phyloP scores from a whole-genome alignment of 371 early-diverging fungal genomes.

The Nematocida sp. region DNA sequence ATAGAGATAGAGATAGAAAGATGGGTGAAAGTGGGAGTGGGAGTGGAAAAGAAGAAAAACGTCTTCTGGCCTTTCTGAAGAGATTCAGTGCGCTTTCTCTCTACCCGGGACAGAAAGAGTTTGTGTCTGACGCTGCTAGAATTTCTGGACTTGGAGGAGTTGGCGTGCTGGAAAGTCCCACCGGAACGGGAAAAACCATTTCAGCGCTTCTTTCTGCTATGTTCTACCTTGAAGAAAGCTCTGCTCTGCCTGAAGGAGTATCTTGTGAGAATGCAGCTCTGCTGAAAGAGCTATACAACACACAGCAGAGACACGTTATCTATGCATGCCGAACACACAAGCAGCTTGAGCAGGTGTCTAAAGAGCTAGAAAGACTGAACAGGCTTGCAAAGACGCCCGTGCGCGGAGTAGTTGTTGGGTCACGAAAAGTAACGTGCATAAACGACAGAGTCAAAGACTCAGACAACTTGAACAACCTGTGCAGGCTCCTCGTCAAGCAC shows the following conservation, averaged over 20 bases:
- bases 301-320: conserved; percentile 43
- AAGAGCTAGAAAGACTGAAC: conserved; percentile 57
- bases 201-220: conserved; percentile 54
- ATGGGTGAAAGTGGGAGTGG: not conserved
- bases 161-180: conserved; percentile 63
- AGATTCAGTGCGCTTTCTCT: conserved; percentile 9
- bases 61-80: not conserved
- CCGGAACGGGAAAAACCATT: conserved; percentile 65
- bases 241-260: conserved; percentile 7
- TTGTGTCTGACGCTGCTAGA: conserved; percentile 55
- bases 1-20: not conserved
- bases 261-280: conserved; percentile 36
- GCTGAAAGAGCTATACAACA: conserved; percentile 32
- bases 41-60: too few relatives aligned
- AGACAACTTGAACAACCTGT: conserved; percentile 59
- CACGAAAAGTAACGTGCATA: conserved; percentile 61
- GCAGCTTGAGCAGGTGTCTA: conserved; percentile 62
- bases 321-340: conserved; percentile 64
- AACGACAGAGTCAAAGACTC: conserved; percentile 54
- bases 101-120: conserved; percentile 58
- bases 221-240: conserved; percentile 43
- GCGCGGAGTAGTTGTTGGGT: conserved; percentile 56
- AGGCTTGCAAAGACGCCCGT: not conserved
- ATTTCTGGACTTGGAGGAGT: conserved; percentile 46
- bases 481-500: conserved; percentile 53